Base-by-base conservation (phyloP, 768 basidiomycete species). In the Suillus hirtellus region DNA sequence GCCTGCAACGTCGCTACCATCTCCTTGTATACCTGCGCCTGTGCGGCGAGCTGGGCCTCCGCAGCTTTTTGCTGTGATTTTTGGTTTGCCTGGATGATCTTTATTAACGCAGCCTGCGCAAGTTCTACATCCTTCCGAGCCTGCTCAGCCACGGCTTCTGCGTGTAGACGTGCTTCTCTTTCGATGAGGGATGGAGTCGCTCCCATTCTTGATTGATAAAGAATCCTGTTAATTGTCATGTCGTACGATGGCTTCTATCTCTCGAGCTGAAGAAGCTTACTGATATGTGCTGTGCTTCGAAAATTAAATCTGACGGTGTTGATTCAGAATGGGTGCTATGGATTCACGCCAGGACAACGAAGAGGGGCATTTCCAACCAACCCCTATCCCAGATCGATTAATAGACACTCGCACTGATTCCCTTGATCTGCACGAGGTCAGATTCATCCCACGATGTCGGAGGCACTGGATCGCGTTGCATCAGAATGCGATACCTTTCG, bases 81-180 rank as follows among this genome's bases (percentile, higher is more conserved):
- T 31, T 58, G 40, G n/a, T 40, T 19, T 5, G 35, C 35, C 10
- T 37, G 8, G 1, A 37, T 37, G 0, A 37, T 10, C 35, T 37
- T 37, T 37, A 10, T 37, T 10, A 8, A 37, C 35, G 10, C 35
- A 37, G 38, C 37, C 55, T 40, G 35, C 11, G 63, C 61, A n/a
- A 14, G 19, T 21, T 55, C 50, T 0, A 53, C 60, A 35, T 62
- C 43, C 38, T 24, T 35, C 21, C 46, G 40, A 5, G 63, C 63
- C 15, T 64, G 35, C 49, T 62, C 52, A 12, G 37, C 31, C 10
- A 53, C 63, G 1, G 52, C 63, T 40, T 64, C 60, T 24, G 61
- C 63, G 2, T 24, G 50, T 15, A 37, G 60, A 21, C 52, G 63
- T 7, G 42, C 50, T 42, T 47, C 63, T 31, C 31, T 31, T 31